Evolutionary conservation across 352 stramenopile species (phyloP), one percentile per base, ranked within the genome.

Genomic region (Pilasporangium apinafurcum): DNA sequence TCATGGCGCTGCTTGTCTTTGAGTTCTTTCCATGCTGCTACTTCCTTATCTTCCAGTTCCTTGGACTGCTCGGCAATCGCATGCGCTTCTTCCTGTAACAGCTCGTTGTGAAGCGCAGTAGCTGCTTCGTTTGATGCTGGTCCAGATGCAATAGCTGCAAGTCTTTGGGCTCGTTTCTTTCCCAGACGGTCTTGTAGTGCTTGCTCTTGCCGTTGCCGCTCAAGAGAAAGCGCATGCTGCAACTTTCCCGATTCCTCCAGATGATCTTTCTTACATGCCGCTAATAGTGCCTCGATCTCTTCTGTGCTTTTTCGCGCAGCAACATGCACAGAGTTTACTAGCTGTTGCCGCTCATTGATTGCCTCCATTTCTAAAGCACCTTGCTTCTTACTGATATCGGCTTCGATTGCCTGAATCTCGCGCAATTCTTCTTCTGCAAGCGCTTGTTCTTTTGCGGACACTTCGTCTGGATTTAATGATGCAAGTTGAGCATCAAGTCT

Each of bases 191-290:
- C 54, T 36, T 69, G 63, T 7, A 82, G 33, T 44, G 49, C 53
- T 14, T 68, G 42, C 47, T 82, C 71, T 31, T 77, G 63, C 3
- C 54, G 56, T 10, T 53, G 40, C 24, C 62, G 61, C 36, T 68
- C 56, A 3, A 65, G 55, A 16, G 52, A 39, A 20, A 76, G 48
- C 21, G 49, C 30, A 35, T 70, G 39, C 29, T 66, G 39, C 20
- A 80, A 36, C 8, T 41, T 59, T 8, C 34, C 36, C 2, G 56
- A 47, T 22, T 80, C 62, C 2, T 38, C 37, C 9, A 59, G 48
- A 27, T 80, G 64, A 1, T 42, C 38, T 1, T 36, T 12, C 18
- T 71, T 74, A 31, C 63, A 74, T 9, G 59, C 56, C 18, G 56
- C 38, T 25, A 74, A 42, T 40, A 69, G 33, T 6, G 39, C 53